Evolutionary conservation across 1,284 basidiomycete species (phyloP), one percentile per base, ranked within the genome.

Genomic region (Mycena sp.): DNA sequence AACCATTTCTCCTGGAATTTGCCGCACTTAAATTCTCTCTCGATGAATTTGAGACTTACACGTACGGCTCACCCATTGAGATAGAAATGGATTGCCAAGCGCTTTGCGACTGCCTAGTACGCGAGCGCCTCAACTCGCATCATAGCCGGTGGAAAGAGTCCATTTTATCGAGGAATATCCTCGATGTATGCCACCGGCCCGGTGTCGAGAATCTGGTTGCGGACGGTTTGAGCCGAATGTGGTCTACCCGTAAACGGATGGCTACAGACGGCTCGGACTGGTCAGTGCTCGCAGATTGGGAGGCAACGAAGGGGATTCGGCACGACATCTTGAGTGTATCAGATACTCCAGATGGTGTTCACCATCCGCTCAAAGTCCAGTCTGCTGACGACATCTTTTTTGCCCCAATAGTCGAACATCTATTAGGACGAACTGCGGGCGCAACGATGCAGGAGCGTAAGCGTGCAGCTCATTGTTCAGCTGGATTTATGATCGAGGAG

Each of bases 61-160:
- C n/a, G n/a, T n/a, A n/a, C n/a, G n/a, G n/a, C n/a, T n/a, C n/a
- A n/a, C n/a, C n/a, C n/a, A n/a, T n/a, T n/a, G n/a, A n/a, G n/a
- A n/a, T n/a, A n/a, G n/a, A n/a, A n/a, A n/a, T n/a, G n/a, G n/a
- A n/a, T n/a, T n/a, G n/a, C n/a, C n/a, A n/a, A n/a, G n/a, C 75
- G 6, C 59, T 77, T 4, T 46, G 71, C 1, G 73, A 76, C 53
- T 69, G 67, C 23, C 37, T 67, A 0, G 54, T 70, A 46, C 68
- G 56, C 14, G 61, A 69, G 5, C 72, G 71, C 32, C 61, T 72
- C 7, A 71, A 64, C 21, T 60, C 72, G 0, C 71, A 71, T 16
- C 74, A 77, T 40, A 70, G 71, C 9, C 43, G 70, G 19, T 77
- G 75, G 76, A 51, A 67, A 6, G 75, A 77, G 28, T 69, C 70